Conservation (phyloP, 2,329 filamentous ascomycete genomes). For the Aspergillus ustus region DNA sequence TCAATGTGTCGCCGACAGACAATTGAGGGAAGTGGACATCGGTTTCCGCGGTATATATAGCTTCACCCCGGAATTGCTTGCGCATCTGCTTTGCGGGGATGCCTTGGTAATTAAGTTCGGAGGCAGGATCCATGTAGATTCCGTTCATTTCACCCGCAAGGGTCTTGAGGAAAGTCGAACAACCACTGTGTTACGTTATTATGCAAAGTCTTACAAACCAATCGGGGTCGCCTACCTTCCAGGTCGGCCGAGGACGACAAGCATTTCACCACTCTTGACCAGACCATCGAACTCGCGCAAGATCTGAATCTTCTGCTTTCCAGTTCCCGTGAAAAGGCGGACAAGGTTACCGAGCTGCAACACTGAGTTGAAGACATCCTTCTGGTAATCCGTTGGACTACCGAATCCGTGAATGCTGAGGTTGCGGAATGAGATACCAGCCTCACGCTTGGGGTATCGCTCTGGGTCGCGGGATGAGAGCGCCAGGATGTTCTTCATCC, state of each 20-base stretch:
- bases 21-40: conserved; percentile 83
- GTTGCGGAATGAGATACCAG: conserved; percentile 69
- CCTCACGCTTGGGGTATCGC: conserved; percentile 58
- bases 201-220: not conserved
- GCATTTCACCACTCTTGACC: conserved; percentile 61
- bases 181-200: conserved; percentile 48
- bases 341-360: conserved; percentile 40
- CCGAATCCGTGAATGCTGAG: conserved; percentile 72
- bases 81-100: conserved; percentile 61
- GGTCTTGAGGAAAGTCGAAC: conserved; percentile 86
- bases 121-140: conserved; percentile 71
- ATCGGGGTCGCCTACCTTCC: conserved; percentile 35
- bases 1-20: conserved; percentile 77
- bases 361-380: conserved; percentile 46
- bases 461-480: conserved; percentile 57
- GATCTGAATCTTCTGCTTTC: conserved; percentile 61
- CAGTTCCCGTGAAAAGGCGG: conserved; percentile 39
- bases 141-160: conserved; percentile 83
- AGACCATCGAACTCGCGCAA: conserved; percentile 68
- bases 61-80: conserved; percentile 75
- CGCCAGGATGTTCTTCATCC: conserved; percentile 53
- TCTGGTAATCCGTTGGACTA: conserved; percentile 70
- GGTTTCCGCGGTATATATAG: conserved; percentile 84
- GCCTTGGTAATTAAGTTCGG: conserved; percentile 79
- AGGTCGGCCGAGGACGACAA: conserved; percentile 59